Percentiles rank a stretch among this genome's conserved stretches.
Conservation (phyloP, 2,329 filamentous ascomycete species). For the Diaporthe destruens region DNA sequence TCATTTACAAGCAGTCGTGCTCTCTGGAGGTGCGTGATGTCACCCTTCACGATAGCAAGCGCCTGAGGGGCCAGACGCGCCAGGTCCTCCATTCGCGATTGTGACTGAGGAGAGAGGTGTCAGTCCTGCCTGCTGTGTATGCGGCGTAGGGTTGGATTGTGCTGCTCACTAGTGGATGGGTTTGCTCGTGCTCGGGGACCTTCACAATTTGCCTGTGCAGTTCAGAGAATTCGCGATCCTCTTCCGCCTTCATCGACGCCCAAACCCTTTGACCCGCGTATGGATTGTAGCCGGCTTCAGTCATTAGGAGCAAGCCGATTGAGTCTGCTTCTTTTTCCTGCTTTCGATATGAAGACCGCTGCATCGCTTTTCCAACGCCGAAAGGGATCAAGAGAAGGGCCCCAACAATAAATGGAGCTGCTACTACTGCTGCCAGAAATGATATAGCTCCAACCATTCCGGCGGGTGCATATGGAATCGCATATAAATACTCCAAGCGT, state of each 20-base stretch:
- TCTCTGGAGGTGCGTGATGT: background rate
- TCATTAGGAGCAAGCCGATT: background rate
- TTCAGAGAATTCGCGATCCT: background rate
- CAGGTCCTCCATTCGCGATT: background rate
- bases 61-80: background rate
- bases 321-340: background rate
- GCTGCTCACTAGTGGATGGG: background rate
- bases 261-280: background rate
- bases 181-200: background rate
- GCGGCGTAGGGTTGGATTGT: background rate
- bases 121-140: background rate
- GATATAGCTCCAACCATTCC: background rate
- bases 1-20: background rate
- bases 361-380: background rate
- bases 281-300: constrained; percentile 1
- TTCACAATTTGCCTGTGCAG: background rate
- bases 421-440: background rate
- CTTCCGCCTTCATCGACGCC: background rate
- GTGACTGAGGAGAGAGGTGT: background rate
- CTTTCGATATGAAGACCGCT: background rate
- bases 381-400: background rate
- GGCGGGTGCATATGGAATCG: background rate
- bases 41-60: background rate
- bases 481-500: background rate
- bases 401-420: background rate